Evolutionary conservation across 192 early-diverging fungal genomes (phyloP).

Genomic region (Glomus cerebriforme): DNA sequence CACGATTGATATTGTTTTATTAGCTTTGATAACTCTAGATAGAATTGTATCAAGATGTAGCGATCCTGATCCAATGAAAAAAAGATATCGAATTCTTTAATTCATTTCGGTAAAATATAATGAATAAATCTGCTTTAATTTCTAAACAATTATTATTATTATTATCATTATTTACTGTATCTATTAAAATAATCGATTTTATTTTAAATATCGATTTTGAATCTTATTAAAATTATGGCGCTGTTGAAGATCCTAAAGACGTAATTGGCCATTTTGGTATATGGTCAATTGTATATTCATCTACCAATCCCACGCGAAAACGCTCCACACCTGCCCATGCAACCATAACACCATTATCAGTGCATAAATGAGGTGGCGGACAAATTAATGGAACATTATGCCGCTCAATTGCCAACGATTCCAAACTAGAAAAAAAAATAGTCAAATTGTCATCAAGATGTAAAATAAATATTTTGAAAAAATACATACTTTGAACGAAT

Average conservation of each 20-base stretch:
- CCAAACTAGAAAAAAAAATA: constrained; percentile 30
- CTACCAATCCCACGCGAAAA: constrained; percentile 60
- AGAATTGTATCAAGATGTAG: constrained; percentile 2
- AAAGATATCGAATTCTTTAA: not conserved
- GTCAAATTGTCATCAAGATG: not conserved
- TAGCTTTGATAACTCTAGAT: not conserved
- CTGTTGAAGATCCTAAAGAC: constrained; percentile 33
- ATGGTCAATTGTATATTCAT: constrained; percentile 71
- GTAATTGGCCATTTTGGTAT: constrained; percentile 78
- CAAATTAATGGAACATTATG: constrained; percentile 60
- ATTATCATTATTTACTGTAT: too few species aligned
- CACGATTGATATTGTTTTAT: not conserved
- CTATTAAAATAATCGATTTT: too few species aligned
- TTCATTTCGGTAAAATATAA: not conserved
- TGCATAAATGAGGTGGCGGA: constrained; percentile 76
- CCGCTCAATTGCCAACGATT: constrained; percentile 39
- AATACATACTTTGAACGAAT: constrained; percentile 45
- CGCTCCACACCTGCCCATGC: constrained; percentile 83
- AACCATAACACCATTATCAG: constrained; percentile 86
- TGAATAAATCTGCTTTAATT: not conserved
- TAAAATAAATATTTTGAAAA: not conserved
- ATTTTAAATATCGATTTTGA: too few species aligned
- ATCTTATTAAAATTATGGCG: too few species aligned
- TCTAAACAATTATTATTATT: too few species aligned
- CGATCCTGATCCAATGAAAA: constrained; percentile 5